Base-by-base conservation (phyloP, 2,329 filamentous ascomycete species). In the Beauveria pseudobassiana region DNA sequence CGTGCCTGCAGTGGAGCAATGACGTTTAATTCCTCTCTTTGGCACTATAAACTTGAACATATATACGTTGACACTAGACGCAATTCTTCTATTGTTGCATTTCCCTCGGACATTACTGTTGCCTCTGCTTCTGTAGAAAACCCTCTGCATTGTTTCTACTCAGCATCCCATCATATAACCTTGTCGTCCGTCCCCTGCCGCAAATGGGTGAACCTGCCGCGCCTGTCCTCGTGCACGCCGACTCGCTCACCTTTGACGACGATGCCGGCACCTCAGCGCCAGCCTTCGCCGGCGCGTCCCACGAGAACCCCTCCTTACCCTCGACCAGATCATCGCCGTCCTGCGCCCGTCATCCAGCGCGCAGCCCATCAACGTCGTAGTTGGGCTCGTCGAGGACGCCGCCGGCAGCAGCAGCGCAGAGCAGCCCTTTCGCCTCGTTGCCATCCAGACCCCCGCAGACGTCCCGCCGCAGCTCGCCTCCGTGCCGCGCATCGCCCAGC, bases 391-490 rank as follows among this genome's bases (percentile, higher is more conserved):
- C 3, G 75, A 80, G 64, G 67, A 71, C 7, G 49, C 66, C 5
- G 69, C 69, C 24, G 65, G 22, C 22, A 22, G 22, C 22, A 22
- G 22, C 69, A 62, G 40, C 63, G 55, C 52, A 66, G 20, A 66
- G 22, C 60, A 64, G 1, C 71, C 70, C 1, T 75, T 69, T 55
- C 64, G 62, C 5, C 67, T 76, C 22, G 54, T 70, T 7, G 63
- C 74, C 46, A 68, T 74, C 50, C 59, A 61, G 43, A 64, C 68
- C 5, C 63, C 71, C 6, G 62, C 72, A 18, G 64, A 71, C 8
- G 67, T 81, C 2, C 75, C 78, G 0, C 68, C 74, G 18, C 65
- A 69, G 2, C 68, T 79, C 2, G 68, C 78, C 5, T 67, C 72
- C 18, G 67, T 67, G 6, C 74, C 77, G 61, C 64, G 77, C 26